Evolutionary conservation across 257 asterid species (phyloP), one percentile per base, ranked within the genome.

Genomic region (Nicotiana benthamiana): DNA sequence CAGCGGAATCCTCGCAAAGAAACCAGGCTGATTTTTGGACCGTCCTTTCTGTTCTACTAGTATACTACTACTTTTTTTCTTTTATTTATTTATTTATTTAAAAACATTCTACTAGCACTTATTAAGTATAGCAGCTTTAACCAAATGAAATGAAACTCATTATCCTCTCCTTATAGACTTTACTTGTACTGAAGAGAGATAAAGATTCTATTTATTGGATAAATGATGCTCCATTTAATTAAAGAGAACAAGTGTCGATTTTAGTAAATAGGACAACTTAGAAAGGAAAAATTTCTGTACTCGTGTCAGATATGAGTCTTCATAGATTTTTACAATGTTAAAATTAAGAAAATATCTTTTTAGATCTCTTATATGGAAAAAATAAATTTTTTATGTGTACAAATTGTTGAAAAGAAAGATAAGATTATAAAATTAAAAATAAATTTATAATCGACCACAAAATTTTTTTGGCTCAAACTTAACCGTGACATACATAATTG

Each of bases 1-100:
- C 77, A 83, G 87, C 98, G 96, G 92, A 93, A 90, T 92, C 92
- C 86, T 86, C 96, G 96, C 96, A 92, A 87, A 75, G 83, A 92
- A 90, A 90, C 83, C 87, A 66, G 92, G 89, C 88, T 83, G 83
- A 87, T 86, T 77, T 77, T 77, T 77, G 74, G 74, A 36, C 91
- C 91, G 83, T 85, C 81, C 89, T 84, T 87, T 87, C 54, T 72
- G 13, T 51, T 57, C 6, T 53, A 27, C 9, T 62, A n/a, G n/a
- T n/a, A n/a, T n/a, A 13, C 16, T 16, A 6, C 17, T 10, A 9
- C 13, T 60, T 60, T 9, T 36, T 36, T 27, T 60, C 15, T 20
- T 59, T 20, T 66, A 34, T 34, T 67, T 67, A 5, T 40, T 11
- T 17, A n/a, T 22, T 57, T n/a, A n/a, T n/a, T 40, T 40, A 40